Conservation (phyloP, 306 rosid species). For the Vigna angularis region DNA sequence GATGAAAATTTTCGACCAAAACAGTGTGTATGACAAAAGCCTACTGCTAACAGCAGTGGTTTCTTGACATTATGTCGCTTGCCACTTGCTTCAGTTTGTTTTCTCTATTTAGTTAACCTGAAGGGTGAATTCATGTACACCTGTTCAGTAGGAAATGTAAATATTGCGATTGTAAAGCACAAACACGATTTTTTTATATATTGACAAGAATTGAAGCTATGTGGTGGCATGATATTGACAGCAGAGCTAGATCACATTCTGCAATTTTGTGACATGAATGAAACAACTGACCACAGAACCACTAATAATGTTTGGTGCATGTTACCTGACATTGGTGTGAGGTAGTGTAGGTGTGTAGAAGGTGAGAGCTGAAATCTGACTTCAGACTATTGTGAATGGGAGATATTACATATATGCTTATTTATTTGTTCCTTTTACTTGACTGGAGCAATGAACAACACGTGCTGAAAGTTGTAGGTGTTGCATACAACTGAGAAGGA, state of each 20-base stretch:
- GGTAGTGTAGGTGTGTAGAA: not conserved
- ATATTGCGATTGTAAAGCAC: slow-evolving; percentile 34
- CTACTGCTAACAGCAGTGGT: slow-evolving; percentile 16
- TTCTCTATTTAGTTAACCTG: slow-evolving; percentile 44
- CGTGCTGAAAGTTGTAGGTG: slow-evolving; percentile 12
- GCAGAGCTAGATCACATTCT: slow-evolving; percentile 28
- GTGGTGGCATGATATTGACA: slow-evolving; percentile 39
- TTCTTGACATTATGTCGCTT: not conserved
- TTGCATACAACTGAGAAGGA: not conserved
- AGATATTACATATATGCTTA: not conserved
- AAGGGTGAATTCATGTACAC: slow-evolving; percentile 19
- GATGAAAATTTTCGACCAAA: slow-evolving; percentile 67
- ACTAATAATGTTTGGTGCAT: slow-evolving; percentile 6
- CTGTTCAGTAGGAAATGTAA: slow-evolving; percentile 34
- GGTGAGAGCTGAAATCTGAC: not conserved
- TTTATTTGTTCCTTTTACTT: not conserved
- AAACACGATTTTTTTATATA: slow-evolving; percentile 26
- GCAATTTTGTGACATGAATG: slow-evolving; percentile 45
- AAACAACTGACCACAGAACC: slow-evolving; percentile 40
- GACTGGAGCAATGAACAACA: slow-evolving; percentile 16
- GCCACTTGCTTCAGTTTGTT: slow-evolving; percentile 38
- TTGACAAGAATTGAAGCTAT: slow-evolving; percentile 42
- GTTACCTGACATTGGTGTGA: not conserved
- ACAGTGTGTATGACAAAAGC: slow-evolving; percentile 69
- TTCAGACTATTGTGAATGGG: not conserved